Conservation (phyloP, 2,329 filamentous ascomycete species). For the Penicillium sp. region DNA sequence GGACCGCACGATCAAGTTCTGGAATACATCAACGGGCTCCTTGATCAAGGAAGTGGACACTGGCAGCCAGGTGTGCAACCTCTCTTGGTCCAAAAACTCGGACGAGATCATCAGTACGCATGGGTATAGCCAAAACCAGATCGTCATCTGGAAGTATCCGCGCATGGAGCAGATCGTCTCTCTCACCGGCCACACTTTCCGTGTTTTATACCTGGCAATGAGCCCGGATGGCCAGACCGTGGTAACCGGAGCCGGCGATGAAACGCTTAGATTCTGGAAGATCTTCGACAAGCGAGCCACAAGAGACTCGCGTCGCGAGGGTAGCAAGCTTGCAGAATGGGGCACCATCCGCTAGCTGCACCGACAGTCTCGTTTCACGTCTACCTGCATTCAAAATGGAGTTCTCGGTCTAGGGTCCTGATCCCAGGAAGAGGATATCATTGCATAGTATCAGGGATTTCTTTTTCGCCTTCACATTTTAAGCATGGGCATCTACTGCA, state of each 20-base stretch:
- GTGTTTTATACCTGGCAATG: slow-evolving; percentile 94
- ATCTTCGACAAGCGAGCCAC: slow-evolving; percentile 81
- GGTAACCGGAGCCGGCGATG: slow-evolving; percentile 92
- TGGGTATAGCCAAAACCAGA: slow-evolving; percentile 96
- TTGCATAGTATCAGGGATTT: slow-evolving; percentile 24
- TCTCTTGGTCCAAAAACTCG: slow-evolving; percentile 95
- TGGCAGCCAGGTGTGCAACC: slow-evolving; percentile 96
- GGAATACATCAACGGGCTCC: slow-evolving; percentile 83
- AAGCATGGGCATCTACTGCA: slow-evolving; percentile 18
- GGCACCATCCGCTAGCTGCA: slow-evolving; percentile 63
- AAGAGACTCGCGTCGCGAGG: slow-evolving; percentile 62
- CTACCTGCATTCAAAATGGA: slow-evolving; percentile 34
- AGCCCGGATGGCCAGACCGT: slow-evolving; percentile 91
- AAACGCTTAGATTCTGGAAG: slow-evolving; percentile 95
- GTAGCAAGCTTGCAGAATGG: slow-evolving; percentile 67
- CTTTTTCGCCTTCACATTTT: slow-evolving; percentile 17
- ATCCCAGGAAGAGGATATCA: slow-evolving; percentile 17
- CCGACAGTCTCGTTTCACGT: slow-evolving; percentile 10
- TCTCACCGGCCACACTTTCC: slow-evolving; percentile 91
- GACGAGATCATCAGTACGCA: slow-evolving; percentile 97
- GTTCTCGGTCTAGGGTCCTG: slow-evolving; percentile 24
- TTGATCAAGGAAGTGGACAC: slow-evolving; percentile 87
- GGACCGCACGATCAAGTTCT: slow-evolving; percentile 94
- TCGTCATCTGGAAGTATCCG: slow-evolving; percentile 98
- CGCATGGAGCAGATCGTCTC: slow-evolving; percentile 96